Base-by-base conservation (phyloP, 805 yeast species). In the Cephaloascus fragrans region DNA sequence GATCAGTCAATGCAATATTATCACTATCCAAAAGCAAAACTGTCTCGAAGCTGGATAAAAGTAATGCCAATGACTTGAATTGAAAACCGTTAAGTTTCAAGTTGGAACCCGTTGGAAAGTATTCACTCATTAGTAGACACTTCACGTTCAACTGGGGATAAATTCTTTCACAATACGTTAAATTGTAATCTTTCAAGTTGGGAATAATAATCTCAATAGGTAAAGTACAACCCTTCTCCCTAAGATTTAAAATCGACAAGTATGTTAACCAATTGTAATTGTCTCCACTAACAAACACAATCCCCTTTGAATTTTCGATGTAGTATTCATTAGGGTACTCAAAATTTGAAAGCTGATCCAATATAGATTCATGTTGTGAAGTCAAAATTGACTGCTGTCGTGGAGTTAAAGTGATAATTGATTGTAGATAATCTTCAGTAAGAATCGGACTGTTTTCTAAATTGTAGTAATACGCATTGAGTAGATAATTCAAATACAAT, bases 11-110 rank as follows among this genome's bases (percentile, higher is more conserved):
- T 18, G 48, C 45, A 20, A 64, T 53, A 41, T 66, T 66, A 46
- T 66, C 71, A 47, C 66, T 56, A 42, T 66, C 71, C 37, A 65
- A 48, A 35, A 66, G 51, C 38, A 66, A 52, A 4, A 65, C 64
- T 41, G 63, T 61, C 38, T 66, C 67, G 43, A 66, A 66, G 38
- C 65, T 57, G 40, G 61, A 58, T 32, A 65, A 47, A 31, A 66
- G 46, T 23, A 66, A 50, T 4, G 71, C 71, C 38, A 66, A 48
- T 2, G 63, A 67, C 43, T 66, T 66, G 49, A 62, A 66, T 41
- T 66, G 71, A 42, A 61, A 66, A 6, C 28, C 28, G 12, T 23
- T 23, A 8, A 23, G 6, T 23, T 23, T 23, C 28, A 23, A 23
- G 28, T 23, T 23, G 12, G 52, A 34, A 1, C 38, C 28, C 26